phyloP scores from a whole-genome alignment of 805 yeast genomes.

The Teunomyces lycoperdinae region DNA sequence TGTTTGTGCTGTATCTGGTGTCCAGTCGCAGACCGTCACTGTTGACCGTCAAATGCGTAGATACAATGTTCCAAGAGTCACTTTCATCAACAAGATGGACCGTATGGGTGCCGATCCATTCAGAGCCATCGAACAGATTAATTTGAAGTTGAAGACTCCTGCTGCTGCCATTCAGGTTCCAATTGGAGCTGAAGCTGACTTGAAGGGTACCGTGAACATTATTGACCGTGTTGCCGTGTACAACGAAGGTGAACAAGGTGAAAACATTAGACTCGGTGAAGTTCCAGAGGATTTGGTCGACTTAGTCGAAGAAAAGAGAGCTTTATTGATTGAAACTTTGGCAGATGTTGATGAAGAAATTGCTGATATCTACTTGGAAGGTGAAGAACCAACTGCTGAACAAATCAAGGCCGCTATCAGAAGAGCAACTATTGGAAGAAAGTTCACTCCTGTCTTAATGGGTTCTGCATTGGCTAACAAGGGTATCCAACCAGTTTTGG shows the following conservation, averaged over 20 bases:
- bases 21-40: constrained; percentile 97
- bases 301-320: constrained; percentile 87
- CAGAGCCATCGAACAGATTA: constrained; percentile 88
- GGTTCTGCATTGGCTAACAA: constrained; percentile 97
- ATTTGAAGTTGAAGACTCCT: constrained; percentile 80
- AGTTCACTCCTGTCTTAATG: constrained; percentile 98
- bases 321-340: constrained; percentile 80
- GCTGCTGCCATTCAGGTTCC: constrained; percentile 99
- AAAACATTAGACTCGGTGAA: constrained; percentile 56
- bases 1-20: constrained; percentile 98
- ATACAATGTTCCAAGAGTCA: constrained; percentile 93
- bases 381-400: constrained; percentile 77
- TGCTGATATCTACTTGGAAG: constrained; percentile 90
- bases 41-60: constrained; percentile 99
- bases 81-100: constrained; percentile 98
- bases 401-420: constrained; percentile 90
- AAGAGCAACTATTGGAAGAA: constrained; percentile 91
- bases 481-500: constrained; percentile 93
- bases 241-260: constrained; percentile 91
- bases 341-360: constrained; percentile 99
- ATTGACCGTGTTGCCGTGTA: constrained; percentile 84
- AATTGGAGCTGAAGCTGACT: constrained; percentile 85
- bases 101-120: constrained; percentile 99
- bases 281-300: constrained; percentile 80
- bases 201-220: constrained; percentile 88